These are phyloP conservation scores for Neonothopanus nambi DNA, from an alignment of 1,284 basidiomycete species.

Conservation along the genomic window DNA sequence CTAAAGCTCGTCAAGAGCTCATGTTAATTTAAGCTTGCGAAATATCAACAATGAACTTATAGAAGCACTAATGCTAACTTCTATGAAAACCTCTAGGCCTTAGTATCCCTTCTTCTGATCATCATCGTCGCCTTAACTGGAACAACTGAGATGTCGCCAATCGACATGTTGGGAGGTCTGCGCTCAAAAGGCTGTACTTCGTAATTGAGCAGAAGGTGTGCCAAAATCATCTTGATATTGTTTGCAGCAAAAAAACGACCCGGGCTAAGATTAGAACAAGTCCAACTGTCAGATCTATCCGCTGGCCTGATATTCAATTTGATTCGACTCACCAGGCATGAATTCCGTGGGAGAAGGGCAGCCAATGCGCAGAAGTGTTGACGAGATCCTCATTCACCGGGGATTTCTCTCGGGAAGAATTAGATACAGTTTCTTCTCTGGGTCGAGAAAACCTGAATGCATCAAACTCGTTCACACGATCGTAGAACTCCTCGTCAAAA, in stretches of 20 bases:
- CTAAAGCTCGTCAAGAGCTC: too few species aligned
- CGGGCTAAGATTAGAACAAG: conserved; percentile 15
- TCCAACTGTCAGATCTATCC: background rate
- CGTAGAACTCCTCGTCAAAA: conserved; percentile 31
- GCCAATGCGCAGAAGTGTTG: conserved; percentile 18
- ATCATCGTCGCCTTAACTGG: conserved; percentile 10
- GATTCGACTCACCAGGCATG: conserved; percentile 17
- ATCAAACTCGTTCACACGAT: conserved; percentile 21
- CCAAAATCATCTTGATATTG: conserved; percentile 22
- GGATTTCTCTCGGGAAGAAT: conserved; percentile 7
- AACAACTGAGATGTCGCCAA: conserved; percentile 10
- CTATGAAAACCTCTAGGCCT: background rate
- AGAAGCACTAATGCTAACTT: too few species aligned
- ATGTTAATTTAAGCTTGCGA: too few species aligned
- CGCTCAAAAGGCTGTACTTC: conserved; percentile 19
- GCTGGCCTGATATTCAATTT: background rate
- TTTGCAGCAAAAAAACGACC: conserved; percentile 24
- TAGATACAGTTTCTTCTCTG: conserved; percentile 10
- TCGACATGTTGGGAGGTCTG: conserved; percentile 7
- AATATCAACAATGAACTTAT: too few species aligned
- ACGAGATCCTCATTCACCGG: conserved; percentile 20
- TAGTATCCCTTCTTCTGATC: conserved; percentile 10
- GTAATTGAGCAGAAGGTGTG: conserved; percentile 22
- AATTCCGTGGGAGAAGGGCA: conserved; percentile 12
- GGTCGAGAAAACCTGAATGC: conserved; percentile 19